Percentiles rank a stretch among this genome's conserved stretches.
These are phyloP conservation scores for Camptophora hylomeconis DNA, from an alignment of 2,329 filamentous ascomycete genomes.

Conservation along the genomic window DNA sequence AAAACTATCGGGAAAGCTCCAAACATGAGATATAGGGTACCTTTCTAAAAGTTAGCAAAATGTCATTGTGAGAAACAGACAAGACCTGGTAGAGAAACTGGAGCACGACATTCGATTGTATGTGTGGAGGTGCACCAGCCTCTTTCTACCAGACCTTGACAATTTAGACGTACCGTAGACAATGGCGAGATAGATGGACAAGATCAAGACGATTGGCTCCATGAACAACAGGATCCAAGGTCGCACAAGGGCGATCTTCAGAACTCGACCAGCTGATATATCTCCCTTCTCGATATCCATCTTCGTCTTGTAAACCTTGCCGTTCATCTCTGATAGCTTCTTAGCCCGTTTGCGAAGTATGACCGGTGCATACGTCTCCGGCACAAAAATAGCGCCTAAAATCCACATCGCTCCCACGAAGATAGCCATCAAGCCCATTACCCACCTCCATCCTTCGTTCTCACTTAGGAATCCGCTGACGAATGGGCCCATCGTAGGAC, in stretches of 20 bases:
- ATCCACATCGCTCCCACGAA: slow-evolving; percentile 52
- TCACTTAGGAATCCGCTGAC: slow-evolving; percentile 54
- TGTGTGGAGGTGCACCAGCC: no score
- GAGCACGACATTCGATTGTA: no score
- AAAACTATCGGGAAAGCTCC: slow-evolving; percentile 55
- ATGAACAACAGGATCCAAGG: slow-evolving; percentile 58
- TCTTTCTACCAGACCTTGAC: no score
- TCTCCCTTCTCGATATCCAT: slow-evolving; percentile 33
- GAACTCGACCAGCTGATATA: slow-evolving; percentile 34
- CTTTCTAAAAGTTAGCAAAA: slow-evolving; percentile 67
- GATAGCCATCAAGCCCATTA: slow-evolving; percentile 49
- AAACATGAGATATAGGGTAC: slow-evolving; percentile 45
- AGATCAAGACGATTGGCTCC: slow-evolving; percentile 55
- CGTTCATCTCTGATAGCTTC: slow-evolving; percentile 38
- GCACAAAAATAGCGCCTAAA: slow-evolving; percentile 36
- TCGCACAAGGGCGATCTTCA: slow-evolving; percentile 46
- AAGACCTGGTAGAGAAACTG: no score
- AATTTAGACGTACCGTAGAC: slow-evolving; percentile 38
- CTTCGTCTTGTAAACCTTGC: slow-evolving; percentile 44
- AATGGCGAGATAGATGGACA: slow-evolving; percentile 44
- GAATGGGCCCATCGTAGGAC: slow-evolving; percentile 52
- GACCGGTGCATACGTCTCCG: slow-evolving; percentile 48
- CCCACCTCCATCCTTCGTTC: slow-evolving; percentile 56
- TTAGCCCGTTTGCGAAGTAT: slow-evolving; percentile 40
- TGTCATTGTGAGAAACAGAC: no score